Evolutionary conservation across 805 yeast genomes (phyloP).

Genomic region (Suhomyces sp.): DNA sequence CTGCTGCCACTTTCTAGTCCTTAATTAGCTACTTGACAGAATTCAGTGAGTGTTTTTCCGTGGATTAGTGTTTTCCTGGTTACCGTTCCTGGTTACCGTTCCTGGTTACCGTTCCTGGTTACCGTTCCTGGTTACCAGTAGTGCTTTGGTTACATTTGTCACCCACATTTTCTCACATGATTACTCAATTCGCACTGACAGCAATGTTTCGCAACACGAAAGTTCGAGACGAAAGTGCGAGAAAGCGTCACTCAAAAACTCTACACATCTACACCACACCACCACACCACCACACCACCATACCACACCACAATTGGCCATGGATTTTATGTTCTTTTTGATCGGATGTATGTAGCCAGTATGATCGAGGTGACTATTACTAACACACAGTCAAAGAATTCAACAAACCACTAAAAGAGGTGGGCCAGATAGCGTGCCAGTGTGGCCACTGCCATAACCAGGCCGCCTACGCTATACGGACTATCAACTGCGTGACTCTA

Average conservation of each 20-base stretch:
- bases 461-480: conserved; percentile 49
- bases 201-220: neutral
- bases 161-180: neutral
- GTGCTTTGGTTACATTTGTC: no score
- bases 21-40: no score
- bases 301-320: conserved; percentile 2
- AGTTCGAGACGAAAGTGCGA: neutral
- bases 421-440: conserved; percentile 34
- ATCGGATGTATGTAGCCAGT: conserved; percentile 28
- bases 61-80: no score
- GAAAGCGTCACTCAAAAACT: neutral
- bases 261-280: neutral
- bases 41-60: no score
- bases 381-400: conserved; percentile 28
- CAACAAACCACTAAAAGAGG: conserved; percentile 29
- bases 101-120: no score
- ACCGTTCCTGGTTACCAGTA: no score
- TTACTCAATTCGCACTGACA: neutral
- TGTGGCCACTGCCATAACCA: conserved; percentile 62
- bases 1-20: no score
- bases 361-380: neutral
- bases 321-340: conserved; percentile 33
- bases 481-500: conserved; percentile 50
- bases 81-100: no score
- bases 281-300: neutral